These are phyloP conservation scores for Eutrema japonicum DNA, from an alignment of 345 rosid genomes.

Conservation along the genomic window DNA sequence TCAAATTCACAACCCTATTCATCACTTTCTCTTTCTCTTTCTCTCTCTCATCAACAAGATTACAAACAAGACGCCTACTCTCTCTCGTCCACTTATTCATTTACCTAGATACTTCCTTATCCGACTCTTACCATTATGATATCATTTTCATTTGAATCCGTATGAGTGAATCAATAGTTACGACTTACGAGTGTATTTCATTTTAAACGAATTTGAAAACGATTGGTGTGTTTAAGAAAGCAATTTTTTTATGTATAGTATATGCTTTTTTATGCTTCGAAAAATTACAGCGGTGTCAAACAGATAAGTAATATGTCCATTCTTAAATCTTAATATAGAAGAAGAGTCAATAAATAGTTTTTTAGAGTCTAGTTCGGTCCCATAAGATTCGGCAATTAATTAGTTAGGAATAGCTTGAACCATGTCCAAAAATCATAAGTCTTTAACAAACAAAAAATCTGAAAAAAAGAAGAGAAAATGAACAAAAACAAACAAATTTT, in stretches of 20 bases:
- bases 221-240: too few relatives aligned
- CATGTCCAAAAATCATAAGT: too few relatives aligned
- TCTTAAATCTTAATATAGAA: neutral
- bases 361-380: too few relatives aligned
- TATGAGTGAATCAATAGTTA: neutral
- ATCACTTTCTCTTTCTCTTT: conserved; percentile 38
- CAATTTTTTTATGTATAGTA: neutral
- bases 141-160: neutral
- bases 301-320: neutral
- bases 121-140: conserved; percentile 22
- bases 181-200: neutral
- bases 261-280: neutral
- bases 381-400: neutral
- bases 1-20: conserved; percentile 36
- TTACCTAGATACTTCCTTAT: conserved; percentile 33
- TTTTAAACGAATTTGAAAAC: neutral
- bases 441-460: neutral
- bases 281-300: neutral
- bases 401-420: neutral
- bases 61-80: conserved; percentile 37
- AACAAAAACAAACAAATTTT: neutral
- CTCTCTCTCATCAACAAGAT: conserved; percentile 31
- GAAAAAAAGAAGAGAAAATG: neutral
- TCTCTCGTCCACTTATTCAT: conserved; percentile 43
- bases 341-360: too few relatives aligned